Conservation (phyloP, 2,329 filamentous ascomycete species). For the Penicillium decumbens region DNA sequence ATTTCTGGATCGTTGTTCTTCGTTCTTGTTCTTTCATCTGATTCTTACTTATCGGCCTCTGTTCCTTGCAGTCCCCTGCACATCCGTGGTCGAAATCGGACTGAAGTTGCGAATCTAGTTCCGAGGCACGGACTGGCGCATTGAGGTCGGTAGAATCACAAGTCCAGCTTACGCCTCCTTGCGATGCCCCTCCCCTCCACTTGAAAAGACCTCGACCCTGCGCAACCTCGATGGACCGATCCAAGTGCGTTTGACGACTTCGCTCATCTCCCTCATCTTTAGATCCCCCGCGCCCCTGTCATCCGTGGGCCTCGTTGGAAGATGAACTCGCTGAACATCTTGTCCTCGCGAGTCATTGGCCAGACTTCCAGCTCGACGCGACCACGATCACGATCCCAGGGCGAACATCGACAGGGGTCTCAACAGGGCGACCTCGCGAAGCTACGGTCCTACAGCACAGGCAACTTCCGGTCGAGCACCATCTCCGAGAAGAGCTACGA, state of each 20-base stretch:
- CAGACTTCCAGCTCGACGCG: conserved; percentile 52
- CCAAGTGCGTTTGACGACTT: conserved; percentile 14
- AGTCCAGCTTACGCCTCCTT: conserved; percentile 19
- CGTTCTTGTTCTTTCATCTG: conserved; percentile 7
- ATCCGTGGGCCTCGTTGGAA: conserved; percentile 53
- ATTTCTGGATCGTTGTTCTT: neutral
- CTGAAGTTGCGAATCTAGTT: conserved; percentile 19
- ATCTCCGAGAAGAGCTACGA: conserved; percentile 27
- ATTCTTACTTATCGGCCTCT: neutral
- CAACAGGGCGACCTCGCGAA: conserved; percentile 34
- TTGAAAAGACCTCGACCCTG: conserved; percentile 7
- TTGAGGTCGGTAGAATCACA: conserved; percentile 33
- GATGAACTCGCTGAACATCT: conserved; percentile 97
- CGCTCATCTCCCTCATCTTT: conserved; percentile 17
- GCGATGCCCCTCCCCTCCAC: conserved; percentile 12
- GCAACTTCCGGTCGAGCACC: conserved; percentile 35
- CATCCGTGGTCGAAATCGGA: conserved; percentile 7
- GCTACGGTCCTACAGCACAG: conserved; percentile 42
- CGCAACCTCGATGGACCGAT: conserved; percentile 10
- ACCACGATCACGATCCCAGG: conserved; percentile 53
- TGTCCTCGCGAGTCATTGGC: conserved; percentile 75
- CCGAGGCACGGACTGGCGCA: conserved; percentile 37
- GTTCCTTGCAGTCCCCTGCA: neutral
- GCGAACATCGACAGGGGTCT: conserved; percentile 39
- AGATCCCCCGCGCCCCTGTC: conserved; percentile 36